Evolutionary conservation across 2,329 filamentous ascomycete genomes (phyloP), one percentile per base, ranked within the genome.

Genomic region (Cryphonectria nitschkei): DNA sequence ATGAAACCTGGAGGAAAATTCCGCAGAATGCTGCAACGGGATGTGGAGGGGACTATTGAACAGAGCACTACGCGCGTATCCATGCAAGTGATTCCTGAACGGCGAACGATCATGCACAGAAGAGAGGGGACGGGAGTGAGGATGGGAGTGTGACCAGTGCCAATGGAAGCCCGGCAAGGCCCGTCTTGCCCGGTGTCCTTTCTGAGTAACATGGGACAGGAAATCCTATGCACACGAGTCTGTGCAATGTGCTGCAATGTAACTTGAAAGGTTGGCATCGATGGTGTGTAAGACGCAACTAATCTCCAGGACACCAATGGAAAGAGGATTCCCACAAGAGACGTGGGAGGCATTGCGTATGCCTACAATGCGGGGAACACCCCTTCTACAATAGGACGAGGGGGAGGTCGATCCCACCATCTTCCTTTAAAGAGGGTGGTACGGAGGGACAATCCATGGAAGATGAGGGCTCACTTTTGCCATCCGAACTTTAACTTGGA

Each of bases 271-370:
- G 34, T 39, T 39, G 19, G 19, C 16, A 39, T 39, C 16, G 8
- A 32, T 61, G 58, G 54, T 34, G 14, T 34, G 14, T 16, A 34
- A 58, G 13, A 58, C 32, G 29, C 11, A 34, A 13, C 54, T 13
- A 14, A 19, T n/a, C 54, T 3, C 29, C 29, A 58, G 32, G 26
- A 16, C 14, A n/a, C 46, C 46, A 50, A 50, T 50, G n/a, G 22
- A 8, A 50, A 50, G 46, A 50, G 7, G 19, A 39, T 7, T 50
- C 46, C 22, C n/a, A 50, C 22, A 50, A n/a, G 16, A 7, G 16
- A 50, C n/a, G 46, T n/a, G 46, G 46, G 46, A 50, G 46, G 46
- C 46, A 50, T 50, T 50, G 46, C n/a, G 29, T 58, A 58, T 58
- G 54, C 29, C 54, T 32, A 39, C 7, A 5, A 61, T 61, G 58